phyloP scores from a whole-genome alignment of 2,329 filamentous ascomycete species.

The Zelopaecilomyces penicillatus region DNA sequence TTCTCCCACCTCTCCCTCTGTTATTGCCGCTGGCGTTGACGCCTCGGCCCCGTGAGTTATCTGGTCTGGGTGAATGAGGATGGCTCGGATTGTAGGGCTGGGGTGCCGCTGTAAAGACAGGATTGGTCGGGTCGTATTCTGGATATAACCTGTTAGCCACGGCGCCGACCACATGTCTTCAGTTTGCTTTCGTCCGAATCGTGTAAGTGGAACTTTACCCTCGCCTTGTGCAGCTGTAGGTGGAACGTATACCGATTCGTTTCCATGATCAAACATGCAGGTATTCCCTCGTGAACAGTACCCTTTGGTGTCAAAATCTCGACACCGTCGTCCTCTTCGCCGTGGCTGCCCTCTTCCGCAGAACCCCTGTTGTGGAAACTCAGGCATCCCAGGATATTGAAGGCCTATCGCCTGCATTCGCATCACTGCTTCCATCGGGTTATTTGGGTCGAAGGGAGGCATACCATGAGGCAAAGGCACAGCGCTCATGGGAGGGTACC shows the following conservation, averaged over 20 bases:
- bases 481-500: constrained; percentile 2
- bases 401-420: constrained; percentile 52
- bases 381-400: constrained; percentile 31
- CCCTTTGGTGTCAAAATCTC: constrained; percentile 65
- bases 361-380: constrained; percentile 23
- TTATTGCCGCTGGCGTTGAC: constrained; percentile 27
- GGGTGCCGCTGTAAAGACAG: constrained; percentile 16
- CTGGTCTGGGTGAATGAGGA: constrained; percentile 14
- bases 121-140: constrained; percentile 28
- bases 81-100: constrained; percentile 11
- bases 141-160: constrained; percentile 8
- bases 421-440: constrained; percentile 53
- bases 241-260: constrained; percentile 37
- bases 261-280: constrained; percentile 63
- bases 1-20: constrained; percentile 24
- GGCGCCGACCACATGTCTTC: not conserved
- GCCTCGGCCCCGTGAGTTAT: constrained; percentile 24
- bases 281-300: constrained; percentile 59
- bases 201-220: constrained; percentile 13
- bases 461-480: constrained; percentile 20
- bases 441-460: constrained; percentile 47
- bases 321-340: constrained; percentile 44
- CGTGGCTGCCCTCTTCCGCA: constrained; percentile 20
- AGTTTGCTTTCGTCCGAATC: not conserved
- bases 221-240: constrained; percentile 13